Base-by-base conservation (phyloP, 2,329 filamentous ascomycete genomes). In the Exophiala phaeomuriformis region DNA sequence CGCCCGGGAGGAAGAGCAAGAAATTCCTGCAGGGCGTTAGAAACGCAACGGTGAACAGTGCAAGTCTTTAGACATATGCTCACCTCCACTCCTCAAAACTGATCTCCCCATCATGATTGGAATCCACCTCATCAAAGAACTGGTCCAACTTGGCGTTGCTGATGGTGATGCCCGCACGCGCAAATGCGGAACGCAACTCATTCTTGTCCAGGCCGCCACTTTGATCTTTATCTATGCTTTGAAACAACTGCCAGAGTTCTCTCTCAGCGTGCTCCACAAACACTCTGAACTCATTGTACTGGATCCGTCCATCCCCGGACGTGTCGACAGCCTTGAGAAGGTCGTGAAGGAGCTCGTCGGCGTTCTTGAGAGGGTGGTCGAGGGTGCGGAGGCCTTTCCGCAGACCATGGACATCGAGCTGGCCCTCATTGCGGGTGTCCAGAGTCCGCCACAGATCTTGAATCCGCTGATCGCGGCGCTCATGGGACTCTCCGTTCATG, bases 31-130 rank as follows among this genome's bases (percentile, higher is more conserved):
- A 12, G n/a, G 27, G 44, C 19, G 40, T 64, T 44, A 63, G 53
- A 44, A 27, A 36, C n/a, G 8, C 42, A 19, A 19, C 35, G 32
- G 31, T 4, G 19, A 41, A 10, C 37, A 4, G n/a, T 4, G 27
- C 10, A 51, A 36, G 53, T 48, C 9, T 29, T 8, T 43, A 28
- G 7, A 27, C 12, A 41, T 7, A 27, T 76, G 19, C 85, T 72
- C 82, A 96, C 91, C 91, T 85, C 93, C 93, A 97, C 78, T 98
- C 93, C 61, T 89, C 84, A 71, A 95, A 97, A 58, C 79, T 90
- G 63, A 97, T 95, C 59, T 77, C 75, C 2, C 90, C 90, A 68
- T 98, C 90, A 63, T 85, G 81, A 72, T 98, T 91, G 66, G 81
- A 79, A 69, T 98, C 93, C 64, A 98, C 86, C 67, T 95, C 86